Base-by-base conservation (phyloP, 2,329 filamentous ascomycete genomes). In the Colletotrichum nymphaeae region DNA sequence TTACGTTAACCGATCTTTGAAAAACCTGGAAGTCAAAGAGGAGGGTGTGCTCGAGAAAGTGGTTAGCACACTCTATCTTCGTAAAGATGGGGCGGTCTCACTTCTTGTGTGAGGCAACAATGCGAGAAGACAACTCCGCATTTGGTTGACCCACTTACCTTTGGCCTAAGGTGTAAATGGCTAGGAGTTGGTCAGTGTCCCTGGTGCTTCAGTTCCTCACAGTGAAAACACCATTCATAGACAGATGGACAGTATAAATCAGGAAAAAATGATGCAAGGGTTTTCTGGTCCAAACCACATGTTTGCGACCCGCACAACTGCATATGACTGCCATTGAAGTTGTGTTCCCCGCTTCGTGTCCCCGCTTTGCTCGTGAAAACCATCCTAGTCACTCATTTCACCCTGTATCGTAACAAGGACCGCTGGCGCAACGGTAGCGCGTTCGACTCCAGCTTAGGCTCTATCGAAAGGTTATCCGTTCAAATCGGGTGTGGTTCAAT, bases 401-500 rank as follows among this genome's bases (percentile, higher is more conserved):
- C n/a, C n/a, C n/a, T n/a, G n/a, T n/a, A n/a, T n/a, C n/a, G n/a
- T n/a, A 66, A 2, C 42, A 42, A 70, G 68, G 56, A 60, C 68
- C 63, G 26, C 65, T 67, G 63, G 56, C 63, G 56, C 67, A 69
- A 69, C 63, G 68, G 68, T 55, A 70, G 55, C 68, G 63, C 68
- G 56, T 67, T 70, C 68, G 55, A 70, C 63, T 65, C 68, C 55
- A 60, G 68, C 11, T 12, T 1, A 16, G 24, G 9, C 12, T 26
- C 1, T 6, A 66, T 70, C 63, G 63, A 55, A 67, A 67, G 55
- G 63, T 60, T 70, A 70, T 70, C 63, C 42, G 68, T 70, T 70
- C 63, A 59, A 70, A 70, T 70, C 63, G 42, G 68, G 68, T 70
- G 64, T 63, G 68, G 63, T 55, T 70, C 68, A 70, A 60, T 26